phyloP scores from a whole-genome alignment of 2,329 filamentous ascomycete species.

The Blastomyces percursus region DNA sequence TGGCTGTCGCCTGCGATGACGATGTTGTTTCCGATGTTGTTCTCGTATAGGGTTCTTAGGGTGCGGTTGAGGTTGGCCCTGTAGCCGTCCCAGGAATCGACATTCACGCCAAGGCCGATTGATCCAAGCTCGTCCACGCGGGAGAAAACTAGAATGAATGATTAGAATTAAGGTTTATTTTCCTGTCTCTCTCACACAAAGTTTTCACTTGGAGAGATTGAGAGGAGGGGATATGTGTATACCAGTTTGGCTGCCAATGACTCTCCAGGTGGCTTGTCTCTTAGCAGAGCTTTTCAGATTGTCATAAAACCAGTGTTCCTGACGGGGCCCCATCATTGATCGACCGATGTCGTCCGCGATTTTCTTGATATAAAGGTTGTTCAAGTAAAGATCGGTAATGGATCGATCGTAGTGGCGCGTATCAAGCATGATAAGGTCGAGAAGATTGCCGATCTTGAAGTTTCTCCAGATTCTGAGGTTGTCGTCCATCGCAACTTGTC shows the following conservation, averaged over 20 bases:
- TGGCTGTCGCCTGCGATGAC: constrained; percentile 62
- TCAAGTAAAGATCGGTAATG: constrained; percentile 49
- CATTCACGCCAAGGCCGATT: neutral
- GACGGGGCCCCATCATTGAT: constrained; percentile 58
- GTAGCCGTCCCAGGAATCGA: constrained; percentile 40
- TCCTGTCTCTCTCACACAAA: neutral
- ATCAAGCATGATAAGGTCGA: constrained; percentile 58
- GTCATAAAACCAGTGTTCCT: constrained; percentile 65
- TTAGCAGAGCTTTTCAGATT: constrained; percentile 45
- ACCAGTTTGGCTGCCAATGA: constrained; percentile 57
- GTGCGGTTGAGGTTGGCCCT: constrained; percentile 60
- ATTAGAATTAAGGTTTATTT: neutral
- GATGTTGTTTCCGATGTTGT: constrained; percentile 62
- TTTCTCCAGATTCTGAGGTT: constrained; percentile 56
- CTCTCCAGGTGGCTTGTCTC: constrained; percentile 56
- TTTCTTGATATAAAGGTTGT: constrained; percentile 49
- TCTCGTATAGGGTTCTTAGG: constrained; percentile 52
- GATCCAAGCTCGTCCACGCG: constrained; percentile 21
- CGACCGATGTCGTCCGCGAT: constrained; percentile 58
- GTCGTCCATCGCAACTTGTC: constrained; percentile 55
- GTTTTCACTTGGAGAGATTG: neutral
- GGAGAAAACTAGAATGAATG: constrained; percentile 5
- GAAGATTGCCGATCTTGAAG: constrained; percentile 53
- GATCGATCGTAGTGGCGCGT: constrained; percentile 57
- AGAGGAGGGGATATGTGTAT: neutral